Conservation (phyloP, 176 grass and related monocot genomes). For the Hyparrhenia diplandra region DNA sequence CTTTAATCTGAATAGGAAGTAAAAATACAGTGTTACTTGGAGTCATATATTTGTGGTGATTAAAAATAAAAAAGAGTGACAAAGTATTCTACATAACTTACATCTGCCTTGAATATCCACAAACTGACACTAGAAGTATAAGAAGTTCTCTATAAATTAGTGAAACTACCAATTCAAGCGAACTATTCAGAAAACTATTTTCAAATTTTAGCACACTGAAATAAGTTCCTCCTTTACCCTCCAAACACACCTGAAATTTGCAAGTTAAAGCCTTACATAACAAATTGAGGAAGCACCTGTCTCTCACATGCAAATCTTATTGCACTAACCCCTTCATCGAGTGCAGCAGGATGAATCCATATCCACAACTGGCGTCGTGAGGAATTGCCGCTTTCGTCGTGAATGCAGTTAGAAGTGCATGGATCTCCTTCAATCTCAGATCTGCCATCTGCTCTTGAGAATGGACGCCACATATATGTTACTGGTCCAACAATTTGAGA, state of each 20-base stretch:
- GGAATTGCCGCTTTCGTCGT: constrained; percentile 7
- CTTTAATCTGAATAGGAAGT: constrained; percentile 12
- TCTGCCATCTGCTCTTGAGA: constrained; percentile 14
- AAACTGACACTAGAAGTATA: background rate
- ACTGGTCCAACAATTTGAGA: constrained; percentile 60
- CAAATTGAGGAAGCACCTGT: constrained; percentile 38
- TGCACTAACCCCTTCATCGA: constrained; percentile 51
- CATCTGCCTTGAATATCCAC: background rate
- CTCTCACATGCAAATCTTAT: constrained; percentile 59
- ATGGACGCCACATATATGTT: constrained; percentile 71
- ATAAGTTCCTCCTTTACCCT: background rate
- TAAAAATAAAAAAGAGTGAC: background rate
- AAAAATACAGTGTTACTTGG: background rate
- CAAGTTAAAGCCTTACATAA: background rate
- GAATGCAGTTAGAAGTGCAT: constrained; percentile 12
- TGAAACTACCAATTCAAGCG: background rate
- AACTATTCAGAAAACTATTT: background rate
- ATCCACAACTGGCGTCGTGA: constrained; percentile 63
- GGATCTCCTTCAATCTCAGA: constrained; percentile 6
- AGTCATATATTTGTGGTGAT: background rate
- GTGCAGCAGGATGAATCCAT: constrained; percentile 83
- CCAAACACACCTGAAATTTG: background rate
- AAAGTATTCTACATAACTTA: constrained; percentile 10
- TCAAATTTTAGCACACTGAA: background rate
- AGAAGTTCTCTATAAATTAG: background rate